phyloP scores from a whole-genome alignment of 2,329 filamentous ascomycete genomes.

The Hymenoscyphus occultus region DNA sequence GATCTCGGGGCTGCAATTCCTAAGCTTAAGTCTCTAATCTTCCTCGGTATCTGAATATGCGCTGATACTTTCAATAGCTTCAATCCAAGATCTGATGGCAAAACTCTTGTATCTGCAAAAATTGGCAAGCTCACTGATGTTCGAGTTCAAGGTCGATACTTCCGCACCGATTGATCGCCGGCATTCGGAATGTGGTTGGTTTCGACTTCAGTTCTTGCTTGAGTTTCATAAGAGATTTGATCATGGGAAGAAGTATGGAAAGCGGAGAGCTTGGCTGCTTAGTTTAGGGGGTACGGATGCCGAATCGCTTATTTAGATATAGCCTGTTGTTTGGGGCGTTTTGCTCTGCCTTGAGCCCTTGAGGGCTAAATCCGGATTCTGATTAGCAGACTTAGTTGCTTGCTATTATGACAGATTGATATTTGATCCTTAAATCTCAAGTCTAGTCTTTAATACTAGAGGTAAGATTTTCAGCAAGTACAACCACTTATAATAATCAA shows the following conservation, averaged over 20 bases:
- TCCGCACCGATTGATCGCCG: background rate
- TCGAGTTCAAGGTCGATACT: background rate
- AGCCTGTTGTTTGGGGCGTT: background rate
- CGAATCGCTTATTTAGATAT: background rate
- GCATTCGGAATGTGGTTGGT: background rate
- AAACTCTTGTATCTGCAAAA: background rate
- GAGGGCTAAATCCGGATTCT: too few relatives aligned
- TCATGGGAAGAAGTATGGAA: background rate
- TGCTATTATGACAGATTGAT: too few relatives aligned
- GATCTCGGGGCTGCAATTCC: background rate
- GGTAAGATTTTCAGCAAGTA: too few relatives aligned
- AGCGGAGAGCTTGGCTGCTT: background rate
- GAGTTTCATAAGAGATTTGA: background rate
- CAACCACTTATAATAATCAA: too few relatives aligned
- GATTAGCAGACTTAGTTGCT: too few relatives aligned
- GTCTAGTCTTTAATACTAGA: too few relatives aligned
- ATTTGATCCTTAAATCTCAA: too few relatives aligned
- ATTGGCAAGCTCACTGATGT: background rate
- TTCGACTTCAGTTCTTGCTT: background rate
- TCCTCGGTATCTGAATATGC: background rate
- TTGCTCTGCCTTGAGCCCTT: too few relatives aligned
- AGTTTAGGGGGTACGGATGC: background rate
- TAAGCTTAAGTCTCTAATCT: background rate
- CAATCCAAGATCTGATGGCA: too few relatives aligned
- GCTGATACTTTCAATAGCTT: too few relatives aligned